phyloP scores from a whole-genome alignment of 345 rosid species.

The Lagerstroemia speciosa region DNA sequence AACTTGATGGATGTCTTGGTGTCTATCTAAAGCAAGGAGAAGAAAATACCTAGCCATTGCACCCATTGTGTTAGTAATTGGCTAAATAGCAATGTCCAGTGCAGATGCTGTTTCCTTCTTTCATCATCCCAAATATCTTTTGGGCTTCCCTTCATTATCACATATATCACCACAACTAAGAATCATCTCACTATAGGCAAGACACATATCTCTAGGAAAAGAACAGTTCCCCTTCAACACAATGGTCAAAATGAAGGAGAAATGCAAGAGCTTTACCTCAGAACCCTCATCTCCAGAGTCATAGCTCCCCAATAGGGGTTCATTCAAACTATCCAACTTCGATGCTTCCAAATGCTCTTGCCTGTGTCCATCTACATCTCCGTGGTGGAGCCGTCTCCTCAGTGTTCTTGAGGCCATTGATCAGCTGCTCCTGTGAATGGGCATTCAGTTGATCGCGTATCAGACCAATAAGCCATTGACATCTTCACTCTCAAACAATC shows the following conservation, averaged over 20 bases:
- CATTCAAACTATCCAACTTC: conserved; percentile 44
- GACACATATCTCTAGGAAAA: neutral
- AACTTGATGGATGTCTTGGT: neutral
- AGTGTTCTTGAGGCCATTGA: conserved; percentile 46
- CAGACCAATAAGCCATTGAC: neutral
- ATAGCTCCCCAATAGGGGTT: conserved; percentile 50
- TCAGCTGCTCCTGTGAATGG: neutral
- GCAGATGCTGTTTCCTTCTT: conserved; percentile 49
- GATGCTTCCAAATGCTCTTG: conserved; percentile 45
- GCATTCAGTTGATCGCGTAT: neutral
- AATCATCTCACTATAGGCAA: neutral
- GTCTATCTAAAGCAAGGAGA: neutral
- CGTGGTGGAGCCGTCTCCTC: conserved; percentile 78
- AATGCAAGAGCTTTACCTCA: conserved; percentile 28
- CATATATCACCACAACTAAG: neutral
- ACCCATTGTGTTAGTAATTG: conserved; percentile 83
- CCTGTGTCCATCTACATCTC: conserved; percentile 58
- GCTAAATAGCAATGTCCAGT: conserved; percentile 63
- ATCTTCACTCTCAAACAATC: neutral
- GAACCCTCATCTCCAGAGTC: conserved; percentile 21
- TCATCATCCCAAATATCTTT: conserved; percentile 66
- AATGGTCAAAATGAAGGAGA: neutral
- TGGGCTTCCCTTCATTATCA: conserved; percentile 24
- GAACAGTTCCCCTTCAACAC: neutral
- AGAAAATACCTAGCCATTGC: conserved; percentile 71